Evolutionary conservation across 2,329 filamentous ascomycete species (phyloP).

Genomic region (Cladophialophora carrionii): DNA sequence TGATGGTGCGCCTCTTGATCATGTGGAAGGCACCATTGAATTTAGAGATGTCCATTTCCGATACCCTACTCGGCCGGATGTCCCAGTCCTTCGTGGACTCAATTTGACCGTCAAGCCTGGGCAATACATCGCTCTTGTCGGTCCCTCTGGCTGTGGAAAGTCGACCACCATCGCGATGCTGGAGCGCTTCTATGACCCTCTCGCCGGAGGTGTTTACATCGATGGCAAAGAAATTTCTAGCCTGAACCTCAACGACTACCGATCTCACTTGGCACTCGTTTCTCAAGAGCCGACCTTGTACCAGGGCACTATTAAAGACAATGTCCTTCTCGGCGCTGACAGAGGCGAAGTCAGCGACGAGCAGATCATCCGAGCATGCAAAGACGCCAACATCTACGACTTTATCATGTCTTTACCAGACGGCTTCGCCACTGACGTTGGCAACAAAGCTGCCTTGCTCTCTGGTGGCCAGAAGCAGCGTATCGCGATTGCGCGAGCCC

Average conservation of each 20-base stretch:
- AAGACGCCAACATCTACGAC: slow-evolving; percentile 89
- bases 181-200: slow-evolving; percentile 92
- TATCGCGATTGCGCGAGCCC: slow-evolving; percentile 86
- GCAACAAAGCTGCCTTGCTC: slow-evolving; percentile 81
- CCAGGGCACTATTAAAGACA: slow-evolving; percentile 87
- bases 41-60: slow-evolving; percentile 93
- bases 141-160: slow-evolving; percentile 90
- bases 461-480: slow-evolving; percentile 94
- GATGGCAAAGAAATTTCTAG: slow-evolving; percentile 80
- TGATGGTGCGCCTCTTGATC: slow-evolving; percentile 65
- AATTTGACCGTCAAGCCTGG: slow-evolving; percentile 58
- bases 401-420: slow-evolving; percentile 86
- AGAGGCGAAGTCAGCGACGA: slow-evolving; percentile 70
- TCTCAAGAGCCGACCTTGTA: slow-evolving; percentile 94
- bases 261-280: slow-evolving; percentile 80
- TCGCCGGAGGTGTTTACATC: slow-evolving; percentile 76
- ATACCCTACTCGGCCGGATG: slow-evolving; percentile 87
- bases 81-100: slow-evolving; percentile 86
- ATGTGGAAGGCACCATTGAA: slow-evolving; percentile 77
- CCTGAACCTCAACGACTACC: slow-evolving; percentile 84
- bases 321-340: slow-evolving; percentile 78
- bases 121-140: slow-evolving; percentile 73
- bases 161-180: slow-evolving; percentile 88
- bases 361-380: slow-evolving; percentile 75
- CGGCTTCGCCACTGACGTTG: slow-evolving; percentile 82